Percentiles rank a stretch among this genome's conserved stretches.
These are phyloP conservation scores for Amanita inopinata DNA, from an alignment of 768 basidiomycete genomes.

Conservation along the genomic window DNA sequence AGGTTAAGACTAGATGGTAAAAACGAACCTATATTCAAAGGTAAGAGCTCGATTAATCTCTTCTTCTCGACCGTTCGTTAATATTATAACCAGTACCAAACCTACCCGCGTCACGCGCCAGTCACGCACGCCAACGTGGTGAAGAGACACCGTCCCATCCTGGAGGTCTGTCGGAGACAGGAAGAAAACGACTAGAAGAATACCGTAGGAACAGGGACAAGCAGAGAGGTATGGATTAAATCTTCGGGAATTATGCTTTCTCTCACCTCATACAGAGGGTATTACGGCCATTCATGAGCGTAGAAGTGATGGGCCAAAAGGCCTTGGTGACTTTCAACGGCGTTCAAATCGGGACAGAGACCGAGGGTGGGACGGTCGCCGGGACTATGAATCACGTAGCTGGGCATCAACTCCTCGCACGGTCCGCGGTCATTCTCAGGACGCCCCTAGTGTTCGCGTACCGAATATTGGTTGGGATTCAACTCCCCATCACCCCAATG, in stretches of 20 bases:
- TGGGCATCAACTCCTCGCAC: constrained; percentile 61
- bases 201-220: constrained; percentile 60
- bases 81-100: constrained; percentile 58
- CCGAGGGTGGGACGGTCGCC: constrained; percentile 36
- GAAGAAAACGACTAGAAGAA: constrained; percentile 66
- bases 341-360: constrained; percentile 72
- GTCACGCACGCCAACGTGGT: constrained; percentile 62
- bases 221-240: constrained; percentile 41
- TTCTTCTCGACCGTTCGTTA: constrained; percentile 4
- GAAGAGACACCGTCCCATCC: constrained; percentile 93
- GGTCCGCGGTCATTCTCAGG: constrained; percentile 37
- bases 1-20: constrained; percentile 52
- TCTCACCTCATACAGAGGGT: constrained; percentile 43
- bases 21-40: constrained; percentile 78
- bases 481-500: constrained; percentile 57
- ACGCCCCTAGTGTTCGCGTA: constrained; percentile 78
- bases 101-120: constrained; percentile 46
- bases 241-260: neutral
- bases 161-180: constrained; percentile 76
- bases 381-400: constrained; percentile 26
- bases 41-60: constrained; percentile 26
- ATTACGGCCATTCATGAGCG: constrained; percentile 50
- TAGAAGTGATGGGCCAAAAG: constrained; percentile 51
- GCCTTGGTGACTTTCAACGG: constrained; percentile 90
- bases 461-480: constrained; percentile 94